Evolutionary conservation across 805 yeast genomes (phyloP).

Genomic region (Ogataea henricii): DNA sequence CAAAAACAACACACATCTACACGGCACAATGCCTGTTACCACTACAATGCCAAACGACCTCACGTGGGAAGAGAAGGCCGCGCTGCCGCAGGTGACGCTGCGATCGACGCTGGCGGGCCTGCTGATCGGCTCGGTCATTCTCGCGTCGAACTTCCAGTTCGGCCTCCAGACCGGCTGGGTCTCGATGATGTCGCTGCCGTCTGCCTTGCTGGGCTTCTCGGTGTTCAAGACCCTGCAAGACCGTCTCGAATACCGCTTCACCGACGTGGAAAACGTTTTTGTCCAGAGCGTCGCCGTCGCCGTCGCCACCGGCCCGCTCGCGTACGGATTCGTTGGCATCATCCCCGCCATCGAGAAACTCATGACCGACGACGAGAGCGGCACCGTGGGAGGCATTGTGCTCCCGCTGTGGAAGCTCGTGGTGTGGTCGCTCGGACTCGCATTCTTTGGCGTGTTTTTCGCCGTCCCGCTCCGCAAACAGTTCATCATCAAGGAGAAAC

Average conservation of each 20-base stretch:
- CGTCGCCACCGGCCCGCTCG: conserved; percentile 95
- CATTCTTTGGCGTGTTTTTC: conserved; percentile 93
- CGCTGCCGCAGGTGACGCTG: conserved; percentile 65
- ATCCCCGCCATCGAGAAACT: conserved; percentile 94
- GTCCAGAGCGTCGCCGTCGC: conserved; percentile 94
- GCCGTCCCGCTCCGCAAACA: conserved; percentile 87
- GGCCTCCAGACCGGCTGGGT: conserved; percentile 99
- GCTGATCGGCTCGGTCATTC: conserved; percentile 80
- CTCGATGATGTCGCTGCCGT: conserved; percentile 97
- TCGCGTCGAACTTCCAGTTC: conserved; percentile 90
- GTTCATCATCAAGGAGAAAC: conserved; percentile 82
- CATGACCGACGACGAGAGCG: conserved; percentile 75
- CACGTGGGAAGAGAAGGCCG: conserved; percentile 52
- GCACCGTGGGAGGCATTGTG: conserved; percentile 44
- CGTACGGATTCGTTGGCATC: conserved; percentile 93
- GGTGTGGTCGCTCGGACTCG: conserved; percentile 84
- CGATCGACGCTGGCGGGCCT: conserved; percentile 78
- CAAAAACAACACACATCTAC: neutral
- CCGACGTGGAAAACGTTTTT: conserved; percentile 93
- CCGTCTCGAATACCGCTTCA: conserved; percentile 46
- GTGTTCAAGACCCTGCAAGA: conserved; percentile 61
- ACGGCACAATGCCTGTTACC: conserved; percentile 17
- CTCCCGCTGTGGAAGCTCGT: conserved; percentile 55
- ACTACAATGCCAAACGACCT: conserved; percentile 22
- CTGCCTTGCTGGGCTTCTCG: conserved; percentile 86